phyloP scores from a whole-genome alignment of 2,329 filamentous ascomycete species.

The Teratosphaeria viscida region DNA sequence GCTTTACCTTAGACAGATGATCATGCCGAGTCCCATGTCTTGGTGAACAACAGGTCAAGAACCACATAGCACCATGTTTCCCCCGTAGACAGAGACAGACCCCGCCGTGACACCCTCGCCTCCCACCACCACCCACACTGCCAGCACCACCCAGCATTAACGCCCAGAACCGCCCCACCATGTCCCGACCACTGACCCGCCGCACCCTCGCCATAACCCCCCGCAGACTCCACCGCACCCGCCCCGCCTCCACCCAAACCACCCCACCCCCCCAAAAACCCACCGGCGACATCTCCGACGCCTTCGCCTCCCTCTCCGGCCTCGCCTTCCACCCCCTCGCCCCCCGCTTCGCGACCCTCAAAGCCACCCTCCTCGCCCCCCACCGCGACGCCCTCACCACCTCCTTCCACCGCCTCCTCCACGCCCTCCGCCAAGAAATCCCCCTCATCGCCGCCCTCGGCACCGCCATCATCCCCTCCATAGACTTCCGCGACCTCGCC shows the following conservation, averaged over 20 bases:
- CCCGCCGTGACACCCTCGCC: too few relatives aligned
- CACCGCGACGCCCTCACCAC: conserved; percentile 37
- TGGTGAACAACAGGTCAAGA: too few relatives aligned
- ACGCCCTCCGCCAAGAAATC: conserved; percentile 34
- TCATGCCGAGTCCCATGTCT: not conserved
- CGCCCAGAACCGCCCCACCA: not conserved
- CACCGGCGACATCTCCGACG: conserved; percentile 41
- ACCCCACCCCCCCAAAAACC: not conserved
- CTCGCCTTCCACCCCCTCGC: conserved; percentile 35
- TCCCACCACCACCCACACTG: not conserved
- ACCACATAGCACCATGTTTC: too few relatives aligned
- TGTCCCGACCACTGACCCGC: not conserved
- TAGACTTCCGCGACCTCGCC: conserved; percentile 36
- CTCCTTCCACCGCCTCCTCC: conserved; percentile 38
- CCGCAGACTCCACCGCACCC: not conserved
- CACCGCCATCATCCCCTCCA: conserved; percentile 35
- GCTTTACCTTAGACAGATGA: too few relatives aligned
- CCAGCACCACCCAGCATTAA: not conserved
- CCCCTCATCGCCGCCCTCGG: conserved; percentile 33
- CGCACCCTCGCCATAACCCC: not conserved
- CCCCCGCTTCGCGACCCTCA: conserved; percentile 36
- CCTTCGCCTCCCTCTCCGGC: conserved; percentile 40
- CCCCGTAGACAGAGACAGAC: too few relatives aligned
- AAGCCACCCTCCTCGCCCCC: conserved; percentile 34
- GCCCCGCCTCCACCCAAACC: not conserved